Evolutionary conservation across 805 yeast genomes (phyloP), one percentile per base, ranked within the genome.

Genomic region (Wickerhamomyces tratensis): DNA sequence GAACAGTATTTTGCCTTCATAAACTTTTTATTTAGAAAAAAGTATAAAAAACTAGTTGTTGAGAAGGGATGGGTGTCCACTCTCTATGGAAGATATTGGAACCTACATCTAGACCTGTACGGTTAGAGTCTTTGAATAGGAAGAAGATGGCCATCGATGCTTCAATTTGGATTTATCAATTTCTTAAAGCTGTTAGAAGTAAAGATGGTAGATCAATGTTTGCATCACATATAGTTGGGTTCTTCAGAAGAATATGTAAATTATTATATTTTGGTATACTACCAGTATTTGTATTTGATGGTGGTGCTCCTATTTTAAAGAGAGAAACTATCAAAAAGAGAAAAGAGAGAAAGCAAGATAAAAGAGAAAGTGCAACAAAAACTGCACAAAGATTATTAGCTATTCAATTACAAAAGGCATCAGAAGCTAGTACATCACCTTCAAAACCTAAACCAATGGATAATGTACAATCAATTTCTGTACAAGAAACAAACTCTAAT

Each of bases 161-260:
- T 1, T 91, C 98, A 3, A 93, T 93, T 49, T 93, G 99, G 99
- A 84, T 93, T 42, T 93, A 93, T 58, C 99, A 93, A 60, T 93
- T 93, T 56, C 67, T 93, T 49, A 93, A 91, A 59, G 98, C 98
- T 1, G 94, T 93, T 25, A 72, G 98, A 50, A 95, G 88, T 58
- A 64, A 76, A 35, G 82, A 83, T 30, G 98, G 98, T 7, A 76
- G 82, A 45, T 75, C 86, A 1, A 59, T 89, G 46, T 71, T 74
- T 30, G 84, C 79, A 46, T 82, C 96, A 0, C 98, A 93, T 59
- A 77, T 93, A 15, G 85, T 88, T n/a, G 99, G 99, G 8, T 93
- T 93, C 54, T 91, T 91, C 60, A 66, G 98, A 48, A 71, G 99
- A 42, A 88, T 93, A 13, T 89, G 98, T 64, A 93, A 93, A 53